Evolutionary conservation across 306 rosid species (phyloP).

Genomic region (Macrotyloma uniflorum): DNA sequence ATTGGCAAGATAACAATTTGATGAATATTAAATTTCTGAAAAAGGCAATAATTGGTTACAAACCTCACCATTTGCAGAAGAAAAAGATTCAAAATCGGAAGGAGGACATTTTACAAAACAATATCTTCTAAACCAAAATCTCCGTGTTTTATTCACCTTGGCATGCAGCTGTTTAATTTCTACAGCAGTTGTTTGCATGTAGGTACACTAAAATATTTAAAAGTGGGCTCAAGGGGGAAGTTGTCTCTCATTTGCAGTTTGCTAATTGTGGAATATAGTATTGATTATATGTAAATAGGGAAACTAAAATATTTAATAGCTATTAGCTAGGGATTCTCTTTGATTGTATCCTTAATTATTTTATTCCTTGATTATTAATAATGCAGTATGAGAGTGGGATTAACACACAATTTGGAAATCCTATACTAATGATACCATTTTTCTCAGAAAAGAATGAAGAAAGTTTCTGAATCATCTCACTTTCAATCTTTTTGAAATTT

Average conservation of each 20-base stretch:
- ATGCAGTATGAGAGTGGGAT: too few relatives aligned
- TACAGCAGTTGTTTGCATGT: background rate
- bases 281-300: too few relatives aligned
- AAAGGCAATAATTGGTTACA: background rate
- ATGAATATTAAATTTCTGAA: background rate
- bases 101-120: constrained; percentile 1
- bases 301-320: too few relatives aligned
- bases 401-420: too few relatives aligned
- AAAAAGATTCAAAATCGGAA: background rate
- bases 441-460: background rate
- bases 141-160: background rate
- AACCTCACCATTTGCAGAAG: background rate
- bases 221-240: background rate
- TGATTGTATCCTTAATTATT: too few relatives aligned
- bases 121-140: background rate
- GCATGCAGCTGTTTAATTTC: background rate
- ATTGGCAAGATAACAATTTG: background rate
- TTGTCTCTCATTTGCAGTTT: constrained; percentile 10
- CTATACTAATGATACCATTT: background rate
- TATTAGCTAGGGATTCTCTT: too few relatives aligned
- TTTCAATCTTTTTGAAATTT: background rate
- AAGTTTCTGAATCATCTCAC: background rate
- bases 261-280: too few relatives aligned
- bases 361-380: too few relatives aligned
- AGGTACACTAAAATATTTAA: background rate